Percentiles rank a stretch among this genome's conserved stretches.
Evolutionary conservation across 495 filamentous ascomycete genomes (phyloP).

Genomic region (Aspergillus egyptiacus): DNA sequence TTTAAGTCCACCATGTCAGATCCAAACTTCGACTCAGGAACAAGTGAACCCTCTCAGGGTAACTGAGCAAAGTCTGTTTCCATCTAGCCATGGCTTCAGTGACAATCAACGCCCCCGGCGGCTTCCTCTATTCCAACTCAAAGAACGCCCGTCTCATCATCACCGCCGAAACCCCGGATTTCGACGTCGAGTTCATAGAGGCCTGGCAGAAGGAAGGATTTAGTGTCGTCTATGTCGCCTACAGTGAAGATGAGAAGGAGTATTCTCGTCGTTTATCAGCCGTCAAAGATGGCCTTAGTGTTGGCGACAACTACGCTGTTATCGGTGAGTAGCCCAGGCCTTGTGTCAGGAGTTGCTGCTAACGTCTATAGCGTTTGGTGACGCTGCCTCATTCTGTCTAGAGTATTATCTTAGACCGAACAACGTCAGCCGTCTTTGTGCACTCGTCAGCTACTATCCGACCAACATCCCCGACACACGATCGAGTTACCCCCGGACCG

Average conservation of each 20-base stretch:
- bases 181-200: conserved; percentile 50
- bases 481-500: conserved; percentile 40
- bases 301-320: conserved; percentile 47
- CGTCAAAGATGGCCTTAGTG: conserved; percentile 39
- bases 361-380: conserved; percentile 44
- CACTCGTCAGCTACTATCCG: conserved; percentile 59
- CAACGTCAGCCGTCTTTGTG: conserved; percentile 38
- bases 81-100: conserved; percentile 30
- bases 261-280: conserved; percentile 44
- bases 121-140: conserved; percentile 35
- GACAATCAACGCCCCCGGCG: conserved; percentile 36
- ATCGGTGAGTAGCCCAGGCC: conserved; percentile 30
- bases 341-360: neutral
- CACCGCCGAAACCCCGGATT: conserved; percentile 56
- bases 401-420: conserved; percentile 47
- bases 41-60: neutral
- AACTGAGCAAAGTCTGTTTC: neutral
- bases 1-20: neutral
- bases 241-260: conserved; percentile 47
- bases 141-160: conserved; percentile 55
- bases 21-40: neutral
- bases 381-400: conserved; percentile 53
- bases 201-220: conserved; percentile 66
- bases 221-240: conserved; percentile 54
- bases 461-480: conserved; percentile 45